phyloP scores from a whole-genome alignment of 2,329 filamentous ascomycete species.

The Amauroascus niger region DNA sequence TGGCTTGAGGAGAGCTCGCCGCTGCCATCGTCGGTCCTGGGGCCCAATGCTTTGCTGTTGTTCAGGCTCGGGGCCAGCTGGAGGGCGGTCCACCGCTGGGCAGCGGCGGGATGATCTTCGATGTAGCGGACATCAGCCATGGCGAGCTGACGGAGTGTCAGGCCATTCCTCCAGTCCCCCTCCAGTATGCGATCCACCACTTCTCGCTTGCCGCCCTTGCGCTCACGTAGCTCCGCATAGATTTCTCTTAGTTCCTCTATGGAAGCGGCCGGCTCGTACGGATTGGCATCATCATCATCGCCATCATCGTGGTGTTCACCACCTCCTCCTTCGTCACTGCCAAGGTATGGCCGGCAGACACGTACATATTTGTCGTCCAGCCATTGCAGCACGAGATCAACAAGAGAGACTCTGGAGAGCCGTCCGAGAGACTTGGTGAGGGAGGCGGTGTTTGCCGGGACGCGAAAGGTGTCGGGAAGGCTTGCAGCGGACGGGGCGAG shows the following conservation, averaged over 20 bases:
- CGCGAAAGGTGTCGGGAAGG: conserved; percentile 59
- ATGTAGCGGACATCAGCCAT: conserved; percentile 47
- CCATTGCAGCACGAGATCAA: conserved; percentile 68
- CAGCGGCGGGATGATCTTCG: conserved; percentile 42
- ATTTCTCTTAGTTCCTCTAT: conserved; percentile 56
- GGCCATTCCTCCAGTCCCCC: conserved; percentile 48
- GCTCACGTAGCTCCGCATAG: conserved; percentile 51
- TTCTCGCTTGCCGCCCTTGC: conserved; percentile 45
- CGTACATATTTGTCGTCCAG: conserved; percentile 56
- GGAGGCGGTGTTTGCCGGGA: conserved; percentile 55
- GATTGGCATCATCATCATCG: conserved; percentile 52
- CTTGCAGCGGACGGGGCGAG: conserved; percentile 59
- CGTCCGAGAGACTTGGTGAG: conserved; percentile 58
- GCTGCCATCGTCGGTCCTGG: conserved; percentile 20
- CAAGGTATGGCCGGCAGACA: conserved; percentile 51
- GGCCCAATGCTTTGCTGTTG: background rate
- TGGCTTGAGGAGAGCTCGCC: conserved; percentile 31
- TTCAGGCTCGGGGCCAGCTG: conserved; percentile 29
- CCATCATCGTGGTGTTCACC: conserved; percentile 32
- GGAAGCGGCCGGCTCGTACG: conserved; percentile 59
- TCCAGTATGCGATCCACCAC: conserved; percentile 48
- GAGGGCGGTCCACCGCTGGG: conserved; percentile 46
- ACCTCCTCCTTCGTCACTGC: background rate
- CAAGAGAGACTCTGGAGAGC: conserved; percentile 60
- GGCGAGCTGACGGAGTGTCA: conserved; percentile 47